Evolutionary conservation across 2,329 filamentous ascomycete species (phyloP).

Genomic region (Nemania sp.): DNA sequence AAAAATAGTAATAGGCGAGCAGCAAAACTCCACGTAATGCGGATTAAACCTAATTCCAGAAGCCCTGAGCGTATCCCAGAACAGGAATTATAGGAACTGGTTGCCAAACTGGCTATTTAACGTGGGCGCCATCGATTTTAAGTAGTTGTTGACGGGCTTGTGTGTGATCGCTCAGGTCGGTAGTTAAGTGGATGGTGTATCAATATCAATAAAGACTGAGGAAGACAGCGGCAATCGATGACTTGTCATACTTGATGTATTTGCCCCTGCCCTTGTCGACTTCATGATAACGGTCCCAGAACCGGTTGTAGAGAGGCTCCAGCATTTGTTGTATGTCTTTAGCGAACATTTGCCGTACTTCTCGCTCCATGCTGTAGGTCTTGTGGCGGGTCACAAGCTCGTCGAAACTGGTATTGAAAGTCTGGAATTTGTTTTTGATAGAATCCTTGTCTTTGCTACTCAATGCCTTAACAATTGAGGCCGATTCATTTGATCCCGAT

Average conservation of each 20-base stretch:
- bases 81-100: neutral
- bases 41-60: neutral
- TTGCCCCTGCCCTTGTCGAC: conserved; percentile 98
- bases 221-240: conserved; percentile 70
- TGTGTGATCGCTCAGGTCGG: neutral
- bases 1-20: neutral
- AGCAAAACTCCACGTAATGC: neutral
- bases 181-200: neutral
- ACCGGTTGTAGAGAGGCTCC: conserved; percentile 90
- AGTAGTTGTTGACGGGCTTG: no score
- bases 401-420: conserved; percentile 89
- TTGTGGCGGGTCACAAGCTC: conserved; percentile 85
- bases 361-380: conserved; percentile 83
- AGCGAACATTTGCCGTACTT: conserved; percentile 78
- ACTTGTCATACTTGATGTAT: conserved; percentile 97
- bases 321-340: conserved; percentile 89
- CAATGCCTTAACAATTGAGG: conserved; percentile 79
- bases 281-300: conserved; percentile 97
- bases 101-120: neutral
- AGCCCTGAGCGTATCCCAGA: neutral
- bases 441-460: conserved; percentile 91
- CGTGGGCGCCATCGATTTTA: neutral
- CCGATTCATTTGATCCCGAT: conserved; percentile 77
- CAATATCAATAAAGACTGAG: conserved; percentile 50
- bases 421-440: conserved; percentile 94